Conservation (phyloP, 345 rosid species). For the Brassica napus region Da-Ae NC_063439.1:18795001-18795500, state of each 20-base stretch:
- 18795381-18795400: conserved; percentile 26
- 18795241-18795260: conserved; percentile 30
- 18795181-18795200: conserved; percentile 29
- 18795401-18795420: conserved; percentile 25
- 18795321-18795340: conserved; percentile 21
- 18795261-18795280: conserved; percentile 25
- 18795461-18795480: conserved; percentile 18
- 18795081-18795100: conserved; percentile 31
- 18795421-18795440: conserved; percentile 25
- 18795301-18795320: conserved; percentile 23
- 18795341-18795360: conserved; percentile 28
- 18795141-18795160: conserved; percentile 31
- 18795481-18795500: conserved; percentile 30
- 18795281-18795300: conserved; percentile 29
- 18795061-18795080: conserved; percentile 33
- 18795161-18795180: conserved; percentile 25
- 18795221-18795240: conserved; percentile 27
- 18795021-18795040: conserved; percentile 29
- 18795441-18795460: conserved; percentile 24
- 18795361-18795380: conserved; percentile 29
- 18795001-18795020: conserved; percentile 26
- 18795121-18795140: conserved; percentile 32
- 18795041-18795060: conserved; percentile 27
- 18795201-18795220: conserved; percentile 26
- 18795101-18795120: conserved; percentile 27